Evolutionary conservation across 2,329 filamentous ascomycete species (phyloP), one percentile per base, ranked within the genome.

Genomic region (Colletotrichum orbiculare): DNA sequence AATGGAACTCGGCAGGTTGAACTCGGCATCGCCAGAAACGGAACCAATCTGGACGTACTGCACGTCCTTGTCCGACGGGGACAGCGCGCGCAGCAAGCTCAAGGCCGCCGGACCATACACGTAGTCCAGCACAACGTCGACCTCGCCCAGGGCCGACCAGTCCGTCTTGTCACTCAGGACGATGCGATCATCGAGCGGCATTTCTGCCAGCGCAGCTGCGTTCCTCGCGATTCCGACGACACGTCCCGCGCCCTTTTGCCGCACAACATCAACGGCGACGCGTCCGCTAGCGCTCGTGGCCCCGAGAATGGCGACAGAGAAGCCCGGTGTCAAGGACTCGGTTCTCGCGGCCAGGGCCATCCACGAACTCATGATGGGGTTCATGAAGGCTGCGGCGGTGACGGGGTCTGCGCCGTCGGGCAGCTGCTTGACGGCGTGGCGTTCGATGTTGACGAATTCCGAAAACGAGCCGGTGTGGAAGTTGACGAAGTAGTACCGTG

Each of bases 41-140:
- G 76, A 73, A 6, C 85, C 85, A 59, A 87, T 83, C 55, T 83
- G 81, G 10, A 87, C 80, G 71, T 83, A 86, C 63, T 86, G 83
- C 33, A 85, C 76, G 0, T 81, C 77, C n/a, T 75, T 77, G 37
- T 71, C 72, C 2, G 77, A 75, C 41, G 73, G 76, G 35, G 62
- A 58, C 15, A 85, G 70, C 4, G 77, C 77, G 6, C 72, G 69
- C 8, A 87, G 74, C 9, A 83, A 72, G 6, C 79, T 77, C 10
- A 76, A 68, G 0, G 80, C 73, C 13, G 80, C 76, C 0, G 78
- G 74, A 0, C 85, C 86, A 72, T 84, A 87, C 8, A 89, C 74
- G 69, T 87, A 89, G 69, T 89, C 85, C 1, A 89, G 74, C 4
- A 88, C 78, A 3, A 88, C 77, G 66, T 88, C 85, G 38, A 81